phyloP scores from a whole-genome alignment of 768 basidiomycete genomes.

The Punctularia strigosozonata region DNA sequence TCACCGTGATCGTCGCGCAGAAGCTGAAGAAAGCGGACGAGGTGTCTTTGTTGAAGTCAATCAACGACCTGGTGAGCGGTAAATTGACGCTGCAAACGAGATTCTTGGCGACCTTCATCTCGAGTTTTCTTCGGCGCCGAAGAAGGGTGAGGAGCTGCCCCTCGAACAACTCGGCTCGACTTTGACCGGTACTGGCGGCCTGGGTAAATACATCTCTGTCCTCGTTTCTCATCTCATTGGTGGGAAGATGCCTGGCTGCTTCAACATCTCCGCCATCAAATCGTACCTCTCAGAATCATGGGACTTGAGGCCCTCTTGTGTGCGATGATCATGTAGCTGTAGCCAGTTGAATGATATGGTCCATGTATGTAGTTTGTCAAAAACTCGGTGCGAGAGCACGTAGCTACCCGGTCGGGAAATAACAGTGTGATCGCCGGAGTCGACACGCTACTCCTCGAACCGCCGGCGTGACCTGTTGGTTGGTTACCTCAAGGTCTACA shows the following conservation, averaged over 20 bases:
- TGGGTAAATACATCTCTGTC: slow-evolving; percentile 90
- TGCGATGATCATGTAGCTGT: too few species aligned
- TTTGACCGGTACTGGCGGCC: slow-evolving; percentile 76
- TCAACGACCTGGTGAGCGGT: slow-evolving; percentile 97
- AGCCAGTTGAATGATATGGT: too few species aligned
- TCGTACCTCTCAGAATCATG: slow-evolving; percentile 81
- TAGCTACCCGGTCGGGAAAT: too few species aligned
- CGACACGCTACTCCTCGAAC: too few species aligned
- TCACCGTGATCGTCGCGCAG: slow-evolving; percentile 85
- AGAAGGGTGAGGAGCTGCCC: slow-evolving; percentile 96
- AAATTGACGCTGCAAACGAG: slow-evolving; percentile 99
- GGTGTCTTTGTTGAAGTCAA: slow-evolving; percentile 81
- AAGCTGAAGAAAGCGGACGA: slow-evolving; percentile 91
- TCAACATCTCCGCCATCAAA: slow-evolving; percentile 90
- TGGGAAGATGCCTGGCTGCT: slow-evolving; percentile 97
- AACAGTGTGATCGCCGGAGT: too few species aligned
- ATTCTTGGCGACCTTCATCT: slow-evolving; percentile 94
- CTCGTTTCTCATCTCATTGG: slow-evolving; percentile 87
- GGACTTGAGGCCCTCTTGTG: slow-evolving; percentile 93
- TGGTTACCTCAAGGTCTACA: too few species aligned
- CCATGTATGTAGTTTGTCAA: too few species aligned
- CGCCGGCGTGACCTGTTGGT: too few species aligned
- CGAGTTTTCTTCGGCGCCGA: slow-evolving; percentile 90
- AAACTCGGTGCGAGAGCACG: too few species aligned
- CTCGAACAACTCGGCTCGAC: slow-evolving; percentile 91